These are phyloP conservation scores for Escallonia herrerae DNA, from an alignment of 129 eudicot species.

Conservation along the genomic window DNA sequence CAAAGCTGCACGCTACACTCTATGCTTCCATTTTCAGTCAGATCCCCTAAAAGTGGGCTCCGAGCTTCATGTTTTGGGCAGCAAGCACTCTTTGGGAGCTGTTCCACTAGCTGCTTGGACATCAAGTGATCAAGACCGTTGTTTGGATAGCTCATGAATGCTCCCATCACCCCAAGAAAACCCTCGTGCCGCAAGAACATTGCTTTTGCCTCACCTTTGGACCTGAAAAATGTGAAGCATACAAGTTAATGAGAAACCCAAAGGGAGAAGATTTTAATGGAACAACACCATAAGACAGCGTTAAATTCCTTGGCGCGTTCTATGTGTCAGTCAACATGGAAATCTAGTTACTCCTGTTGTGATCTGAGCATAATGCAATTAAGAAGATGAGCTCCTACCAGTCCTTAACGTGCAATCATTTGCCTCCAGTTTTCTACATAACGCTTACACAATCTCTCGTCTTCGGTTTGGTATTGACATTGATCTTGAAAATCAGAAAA, in stretches of 20 bases:
- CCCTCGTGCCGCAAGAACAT: constrained; percentile 91
- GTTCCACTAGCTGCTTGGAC: constrained; percentile 28
- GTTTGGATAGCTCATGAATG: constrained; percentile 61
- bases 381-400: too few species aligned
- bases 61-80: constrained; percentile 14
- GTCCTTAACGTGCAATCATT: too few species aligned
- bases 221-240: constrained; percentile 40
- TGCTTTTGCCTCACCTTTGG: constrained; percentile 90
- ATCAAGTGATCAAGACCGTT: constrained; percentile 18
- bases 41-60: constrained; percentile 17
- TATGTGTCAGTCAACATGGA: too few species aligned
- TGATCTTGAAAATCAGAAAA: too few species aligned
- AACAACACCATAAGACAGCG: too few species aligned
- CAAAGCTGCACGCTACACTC: constrained; percentile 32
- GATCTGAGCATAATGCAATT: too few species aligned
- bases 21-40: constrained; percentile 30
- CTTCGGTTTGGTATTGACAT: too few species aligned
- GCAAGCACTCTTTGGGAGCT: constrained; percentile 20
- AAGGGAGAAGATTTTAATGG: not conserved
- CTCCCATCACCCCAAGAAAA: constrained; percentile 89
- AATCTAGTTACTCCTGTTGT: too few species aligned
- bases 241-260: not conserved
- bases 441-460: too few species aligned
- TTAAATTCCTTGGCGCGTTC: too few species aligned
- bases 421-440: too few species aligned